Percentiles rank a stretch among this genome's conserved stretches.
phyloP scores from a whole-genome alignment of 2,329 filamentous ascomycete genomes.

The Aurifilum marmelostoma region DNA sequence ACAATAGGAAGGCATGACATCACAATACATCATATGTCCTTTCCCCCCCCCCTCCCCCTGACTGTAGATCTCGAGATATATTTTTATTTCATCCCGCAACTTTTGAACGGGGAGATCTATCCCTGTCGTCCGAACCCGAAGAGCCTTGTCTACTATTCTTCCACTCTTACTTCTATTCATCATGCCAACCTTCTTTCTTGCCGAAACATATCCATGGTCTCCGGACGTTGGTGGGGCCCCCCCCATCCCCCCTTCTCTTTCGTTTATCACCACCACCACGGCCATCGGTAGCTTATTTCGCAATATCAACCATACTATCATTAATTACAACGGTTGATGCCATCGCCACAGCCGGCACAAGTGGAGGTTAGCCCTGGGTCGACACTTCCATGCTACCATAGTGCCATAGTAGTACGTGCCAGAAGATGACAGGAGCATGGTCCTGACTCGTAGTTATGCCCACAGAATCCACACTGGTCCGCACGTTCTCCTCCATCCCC shows the following conservation, averaged over 20 bases:
- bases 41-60: not conserved
- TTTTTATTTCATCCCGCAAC: not conserved
- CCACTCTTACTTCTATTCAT: not conserved
- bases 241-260: too few relatives aligned
- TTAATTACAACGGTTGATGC: not conserved
- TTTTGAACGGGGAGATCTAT: not conserved
- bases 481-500: not conserved
- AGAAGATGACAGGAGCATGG: conserved; percentile 7
- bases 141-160: not conserved
- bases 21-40: not conserved
- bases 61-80: not conserved
- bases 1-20: not conserved
- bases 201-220: not conserved
- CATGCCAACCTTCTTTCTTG: not conserved
- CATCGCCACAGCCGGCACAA: not conserved
- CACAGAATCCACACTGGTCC: not conserved
- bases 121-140: not conserved
- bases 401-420: not conserved
- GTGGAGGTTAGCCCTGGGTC: not conserved
- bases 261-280: not conserved
- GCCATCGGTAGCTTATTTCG: not conserved
- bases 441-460: conserved; percentile 4
- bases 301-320: not conserved
- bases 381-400: not conserved
- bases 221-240: too few relatives aligned